Evolutionary conservation across 108 stramenopile genomes (phyloP).

Genomic region (Asterionellopsis glacialis): DNA sequence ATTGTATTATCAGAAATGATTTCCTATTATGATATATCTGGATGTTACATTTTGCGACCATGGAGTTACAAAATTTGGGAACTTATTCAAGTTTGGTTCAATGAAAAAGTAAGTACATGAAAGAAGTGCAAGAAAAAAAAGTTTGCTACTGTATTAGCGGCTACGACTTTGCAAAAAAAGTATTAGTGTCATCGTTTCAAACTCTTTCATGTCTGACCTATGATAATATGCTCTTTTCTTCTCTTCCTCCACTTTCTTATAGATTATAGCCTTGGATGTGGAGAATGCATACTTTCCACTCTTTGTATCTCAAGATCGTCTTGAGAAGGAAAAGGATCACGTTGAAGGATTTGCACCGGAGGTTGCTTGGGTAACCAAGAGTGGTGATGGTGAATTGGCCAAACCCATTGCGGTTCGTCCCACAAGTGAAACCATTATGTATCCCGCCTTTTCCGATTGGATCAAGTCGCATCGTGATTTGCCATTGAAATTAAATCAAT

Average conservation of each 20-base stretch:
- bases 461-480: constrained; percentile 90
- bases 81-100: constrained; percentile 95
- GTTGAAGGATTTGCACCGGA: constrained; percentile 99
- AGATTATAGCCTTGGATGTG: constrained; percentile 84
- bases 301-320: constrained; percentile 89
- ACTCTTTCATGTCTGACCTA: too few relatives aligned
- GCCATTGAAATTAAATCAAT: constrained; percentile 98
- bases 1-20: constrained; percentile 99
- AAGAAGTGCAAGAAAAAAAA: not conserved
- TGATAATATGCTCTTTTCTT: too few relatives aligned
- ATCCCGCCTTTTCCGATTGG: constrained; percentile 97
- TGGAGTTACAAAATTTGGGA: constrained; percentile 99
- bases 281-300: constrained; percentile 98
- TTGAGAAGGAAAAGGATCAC: constrained; percentile 98
- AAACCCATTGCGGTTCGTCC: constrained; percentile 98
- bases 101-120: constrained; percentile 47
- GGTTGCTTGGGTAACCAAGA: constrained; percentile 96
- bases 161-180: not conserved
- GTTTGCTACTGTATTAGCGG: too few relatives aligned
- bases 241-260: too few relatives aligned
- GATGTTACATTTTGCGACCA: constrained; percentile 99
- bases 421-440: constrained; percentile 99
- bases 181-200: not conserved
- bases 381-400: constrained; percentile 84
- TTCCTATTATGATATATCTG: constrained; percentile 97